Base-by-base conservation (phyloP, 495 filamentous ascomycete species). In the Aspergillus hancockii region DNA sequence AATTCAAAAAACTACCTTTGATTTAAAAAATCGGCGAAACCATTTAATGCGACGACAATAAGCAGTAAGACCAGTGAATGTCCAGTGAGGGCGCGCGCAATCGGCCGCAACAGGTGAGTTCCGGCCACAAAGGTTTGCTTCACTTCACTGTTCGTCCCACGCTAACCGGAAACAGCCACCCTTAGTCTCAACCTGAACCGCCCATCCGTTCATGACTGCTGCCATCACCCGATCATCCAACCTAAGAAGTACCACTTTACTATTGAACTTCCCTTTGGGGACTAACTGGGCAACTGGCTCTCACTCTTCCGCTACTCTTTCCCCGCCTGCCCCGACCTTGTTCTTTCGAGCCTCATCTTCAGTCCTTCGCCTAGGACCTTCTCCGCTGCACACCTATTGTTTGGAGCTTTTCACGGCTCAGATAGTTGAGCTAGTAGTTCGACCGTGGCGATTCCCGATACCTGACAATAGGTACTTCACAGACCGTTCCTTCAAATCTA, bases 381-480 rank as follows among this genome's bases (percentile, higher is more conserved):
- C 63, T 66, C 67, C 61, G 59, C 65, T 57, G 52, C 52, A 66
- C 60, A 62, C 63, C 67, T 71, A 67, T 73, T 65, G 64, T 70
- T 63, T 52, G 63, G 62, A 69, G 69, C 68, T 68, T 73, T 71
- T 69, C 59, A 68, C 55, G 68, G 74, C 79, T 67, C 75, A 76
- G 58, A 67, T 70, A 68, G 72, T 64, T 68, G 60, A 77, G 60
- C 64, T 66, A 67, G 46, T 70, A 71, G 71, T 77, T 65, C 67
- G 67, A 73, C 68, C 68, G 79, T 82, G 81, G 79, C 80, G 76
- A 77, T 70, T 66, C 65, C 67, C 68, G 71, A 71, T 65, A 69
- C 70, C 72, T 82, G 75, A 83, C 78, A 71, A 68, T 75, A 83
- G 80, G 81, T 83, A 81, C 51, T 65, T 66, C 28, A 56, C 55